Base-by-base conservation (phyloP, 1,284 basidiomycete species). In the Inonotus obliquus region DNA sequence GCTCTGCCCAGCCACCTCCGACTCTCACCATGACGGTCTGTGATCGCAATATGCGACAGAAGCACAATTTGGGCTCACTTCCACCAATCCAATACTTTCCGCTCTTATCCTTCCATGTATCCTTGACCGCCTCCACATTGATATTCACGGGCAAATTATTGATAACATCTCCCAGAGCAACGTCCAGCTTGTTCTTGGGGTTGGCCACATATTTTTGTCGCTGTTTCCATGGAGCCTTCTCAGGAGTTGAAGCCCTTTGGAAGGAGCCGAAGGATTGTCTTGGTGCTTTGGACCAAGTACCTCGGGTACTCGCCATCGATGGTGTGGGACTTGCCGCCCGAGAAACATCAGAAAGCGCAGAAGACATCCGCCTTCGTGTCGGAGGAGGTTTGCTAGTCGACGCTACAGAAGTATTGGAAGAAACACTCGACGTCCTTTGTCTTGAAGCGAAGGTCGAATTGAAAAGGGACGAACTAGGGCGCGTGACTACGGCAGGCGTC, bases 61-160 rank as follows among this genome's bases (percentile, higher is more conserved):
- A 96, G 72, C 92, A 94, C 19, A 96, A 77, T 71, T 88, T 94
- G 1, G 94, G 85, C 56, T 94, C 90, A 65, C 90, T 84, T 65
- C 91, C 87, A 10, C 94, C 94, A 68, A 97, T 96, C 92, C 92
- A 96, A 71, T 97, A 97, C 70, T 93, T 94, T 17, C 94, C 94
- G 63, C 91, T 93, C 73, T 93, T 87, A 71, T 95, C 93, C 70
- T 87, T 88, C 91, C 91, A 94, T 11, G 83, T 86, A 59, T 87
- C 87, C n/a, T 85, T 84, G 1, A 92, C 87, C 2, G 92, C 86
- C 67, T 91, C 85, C 35, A 96, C 80, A 56, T 87, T 91, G 68
- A 97, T 91, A 68, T 91, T 84, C 48, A 95, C 88, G 17, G 92
- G 86, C 47, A 98, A 80, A 63, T 85, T 86, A 73, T 97, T 97